These are phyloP conservation scores for Thymus mandschuricus DNA, from an alignment of 257 asterid species.

Conservation along the genomic window DNA sequence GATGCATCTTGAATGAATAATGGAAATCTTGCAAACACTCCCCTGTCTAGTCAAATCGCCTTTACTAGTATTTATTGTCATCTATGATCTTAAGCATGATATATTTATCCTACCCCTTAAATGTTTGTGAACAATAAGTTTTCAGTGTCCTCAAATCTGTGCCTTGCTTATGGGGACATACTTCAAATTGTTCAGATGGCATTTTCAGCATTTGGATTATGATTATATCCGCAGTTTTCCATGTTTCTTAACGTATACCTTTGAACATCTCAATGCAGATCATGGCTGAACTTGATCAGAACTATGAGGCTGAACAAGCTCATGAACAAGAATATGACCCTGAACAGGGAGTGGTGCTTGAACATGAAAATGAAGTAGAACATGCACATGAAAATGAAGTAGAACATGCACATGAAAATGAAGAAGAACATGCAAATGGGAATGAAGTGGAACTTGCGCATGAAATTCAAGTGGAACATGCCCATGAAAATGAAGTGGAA, in stretches of 20 bases:
- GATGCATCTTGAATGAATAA: background rate
- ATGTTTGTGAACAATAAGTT: background rate
- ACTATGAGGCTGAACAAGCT: constrained; percentile 39
- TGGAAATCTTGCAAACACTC: background rate
- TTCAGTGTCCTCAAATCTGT: background rate
- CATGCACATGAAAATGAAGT: constrained; percentile 36
- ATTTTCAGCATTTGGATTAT: constrained; percentile 19
- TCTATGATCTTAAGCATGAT: constrained; percentile 3
- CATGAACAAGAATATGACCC: constrained; percentile 31
- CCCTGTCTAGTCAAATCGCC: constrained; percentile 2
- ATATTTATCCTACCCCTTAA: background rate
- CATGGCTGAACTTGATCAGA: constrained; percentile 65
- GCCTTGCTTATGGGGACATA: background rate
- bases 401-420: constrained; percentile 34
- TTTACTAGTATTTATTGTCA: background rate
- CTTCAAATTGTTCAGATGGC: background rate
- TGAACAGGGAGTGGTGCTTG: constrained; percentile 29
- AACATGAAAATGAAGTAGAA: constrained; percentile 22
- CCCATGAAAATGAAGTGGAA: constrained; percentile 8
- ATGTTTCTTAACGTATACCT: constrained; percentile 16
- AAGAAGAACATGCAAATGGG: constrained; percentile 35
- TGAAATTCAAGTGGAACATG: constrained; percentile 17
- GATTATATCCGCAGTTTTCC: background rate
- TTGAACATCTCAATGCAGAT: constrained; percentile 27
- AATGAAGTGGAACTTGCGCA: constrained; percentile 21